Conservation (phyloP, 768 basidiomycete species). For the Auricularia cornea region DNA sequence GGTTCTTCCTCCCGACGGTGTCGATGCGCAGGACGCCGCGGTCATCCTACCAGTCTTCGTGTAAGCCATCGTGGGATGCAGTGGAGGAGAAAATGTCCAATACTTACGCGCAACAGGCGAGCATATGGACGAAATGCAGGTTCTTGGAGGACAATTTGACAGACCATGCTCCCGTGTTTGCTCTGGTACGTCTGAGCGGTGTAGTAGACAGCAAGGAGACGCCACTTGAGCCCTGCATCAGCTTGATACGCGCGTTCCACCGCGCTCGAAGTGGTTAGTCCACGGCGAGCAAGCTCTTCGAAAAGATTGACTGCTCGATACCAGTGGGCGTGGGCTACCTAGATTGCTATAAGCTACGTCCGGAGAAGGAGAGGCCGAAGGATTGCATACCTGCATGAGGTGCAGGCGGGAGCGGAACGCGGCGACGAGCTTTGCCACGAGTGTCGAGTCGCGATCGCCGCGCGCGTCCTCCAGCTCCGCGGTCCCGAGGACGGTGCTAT, state of each 20-base stretch:
- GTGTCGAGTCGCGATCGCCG: background rate
- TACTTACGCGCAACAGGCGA: background rate
- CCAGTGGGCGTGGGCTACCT: slow-evolving; percentile 3
- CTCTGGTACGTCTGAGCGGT: background rate
- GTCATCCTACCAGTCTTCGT: too few species aligned
- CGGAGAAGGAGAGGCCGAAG: too few species aligned
- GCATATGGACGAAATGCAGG: background rate
- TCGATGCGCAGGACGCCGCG: too few species aligned
- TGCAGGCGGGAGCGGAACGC: slow-evolving; percentile 2
- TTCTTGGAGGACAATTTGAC: background rate
- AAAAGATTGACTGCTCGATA: background rate
- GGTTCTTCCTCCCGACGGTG: too few species aligned
- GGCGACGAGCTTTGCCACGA: background rate
- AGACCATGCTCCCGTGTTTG: background rate
- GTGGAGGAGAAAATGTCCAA: background rate
- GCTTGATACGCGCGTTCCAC: background rate
- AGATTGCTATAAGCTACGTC: too few species aligned
- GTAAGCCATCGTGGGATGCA: too few species aligned
- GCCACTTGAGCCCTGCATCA: background rate
- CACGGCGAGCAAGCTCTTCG: background rate
- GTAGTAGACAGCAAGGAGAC: background rate
- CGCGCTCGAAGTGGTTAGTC: background rate
- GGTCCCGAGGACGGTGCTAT: background rate
- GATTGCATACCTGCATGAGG: background rate
- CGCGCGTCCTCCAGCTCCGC: background rate